Evolutionary conservation across 2,329 filamentous ascomycete genomes (phyloP).

Genomic region (Fusarium coffeatum): DNA sequence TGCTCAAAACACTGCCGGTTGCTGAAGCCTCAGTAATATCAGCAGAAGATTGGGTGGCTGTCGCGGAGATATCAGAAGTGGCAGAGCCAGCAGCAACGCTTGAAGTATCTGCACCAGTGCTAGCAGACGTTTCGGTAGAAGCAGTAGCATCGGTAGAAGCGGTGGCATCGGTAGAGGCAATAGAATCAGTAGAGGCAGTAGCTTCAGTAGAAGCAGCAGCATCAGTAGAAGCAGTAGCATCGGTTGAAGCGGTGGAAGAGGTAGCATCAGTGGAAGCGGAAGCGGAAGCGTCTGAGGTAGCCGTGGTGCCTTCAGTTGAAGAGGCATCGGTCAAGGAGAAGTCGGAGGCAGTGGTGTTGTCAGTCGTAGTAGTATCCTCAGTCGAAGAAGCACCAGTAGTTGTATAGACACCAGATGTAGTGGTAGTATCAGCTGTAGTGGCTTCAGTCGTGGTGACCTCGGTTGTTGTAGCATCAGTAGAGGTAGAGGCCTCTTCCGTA

Average conservation of each 20-base stretch:
- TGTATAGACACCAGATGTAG: slow-evolving; percentile 19
- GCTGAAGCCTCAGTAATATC: slow-evolving; percentile 1
- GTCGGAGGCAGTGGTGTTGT: slow-evolving; percentile 7
- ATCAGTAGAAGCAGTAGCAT: slow-evolving; percentile 1
- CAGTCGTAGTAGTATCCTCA: slow-evolving; percentile 4
- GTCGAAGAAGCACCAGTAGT: slow-evolving; percentile 6
- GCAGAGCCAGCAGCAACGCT: slow-evolving; percentile 12
- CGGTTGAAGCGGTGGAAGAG: neutral
- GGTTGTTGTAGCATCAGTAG: slow-evolving; percentile 15
- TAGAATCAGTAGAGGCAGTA: slow-evolving; percentile 12
- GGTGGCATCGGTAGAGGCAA: slow-evolving; percentile 20
- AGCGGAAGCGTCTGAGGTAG: neutral
- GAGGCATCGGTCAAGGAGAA: slow-evolving; percentile 15
- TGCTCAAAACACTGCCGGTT: neutral
- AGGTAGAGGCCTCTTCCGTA: slow-evolving; percentile 20
- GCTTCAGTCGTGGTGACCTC: slow-evolving; percentile 20
- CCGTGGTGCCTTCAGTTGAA: neutral
- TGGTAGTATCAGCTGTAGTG: slow-evolving; percentile 18
- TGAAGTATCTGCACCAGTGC: slow-evolving; percentile 31
- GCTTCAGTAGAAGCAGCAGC: neutral
- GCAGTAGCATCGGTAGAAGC: neutral
- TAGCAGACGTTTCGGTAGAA: slow-evolving; percentile 26
- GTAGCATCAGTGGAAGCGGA: neutral
- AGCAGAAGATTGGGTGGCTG: slow-evolving; percentile 4
- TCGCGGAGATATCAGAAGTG: neutral